Conservation (phyloP, 2,329 filamentous ascomycete species). For the Trichoderma polysporum region DNA sequence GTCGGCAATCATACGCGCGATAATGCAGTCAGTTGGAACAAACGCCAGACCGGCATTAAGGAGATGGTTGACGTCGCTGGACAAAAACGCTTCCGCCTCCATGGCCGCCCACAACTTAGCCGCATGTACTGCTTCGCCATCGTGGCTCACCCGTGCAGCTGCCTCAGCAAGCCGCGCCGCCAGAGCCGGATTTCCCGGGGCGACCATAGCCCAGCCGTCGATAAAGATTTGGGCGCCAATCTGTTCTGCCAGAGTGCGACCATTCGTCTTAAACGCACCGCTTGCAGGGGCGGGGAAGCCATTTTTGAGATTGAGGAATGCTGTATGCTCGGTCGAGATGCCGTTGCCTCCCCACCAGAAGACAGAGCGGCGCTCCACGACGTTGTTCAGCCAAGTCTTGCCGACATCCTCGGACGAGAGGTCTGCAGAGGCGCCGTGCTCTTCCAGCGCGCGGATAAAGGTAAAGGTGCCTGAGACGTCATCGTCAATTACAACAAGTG, state of each 20-base stretch:
- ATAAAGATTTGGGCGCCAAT: slow-evolving; percentile 42
- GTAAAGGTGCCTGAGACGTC: slow-evolving; percentile 38
- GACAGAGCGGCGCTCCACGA: slow-evolving; percentile 28
- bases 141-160: slow-evolving; percentile 39
- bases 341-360: slow-evolving; percentile 42
- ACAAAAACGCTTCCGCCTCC: slow-evolving; percentile 39
- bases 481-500: slow-evolving; percentile 37
- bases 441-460: slow-evolving; percentile 38
- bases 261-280: slow-evolving; percentile 28
- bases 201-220: slow-evolving; percentile 38
- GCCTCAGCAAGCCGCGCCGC: slow-evolving; percentile 35
- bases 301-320: slow-evolving; percentile 38
- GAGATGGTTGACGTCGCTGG: slow-evolving; percentile 34
- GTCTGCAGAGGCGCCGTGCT: slow-evolving; percentile 26
- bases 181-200: slow-evolving; percentile 32
- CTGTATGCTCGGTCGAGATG: slow-evolving; percentile 41
- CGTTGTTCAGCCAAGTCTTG: slow-evolving; percentile 24
- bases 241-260: slow-evolving; percentile 32
- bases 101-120: slow-evolving; percentile 41
- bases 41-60: slow-evolving; percentile 33
- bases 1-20: slow-evolving; percentile 31
- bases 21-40: slow-evolving; percentile 31
- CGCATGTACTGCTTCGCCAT: slow-evolving; percentile 39
- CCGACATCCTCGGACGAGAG: slow-evolving; percentile 19
- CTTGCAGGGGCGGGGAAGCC: slow-evolving; percentile 36